These are phyloP conservation scores for Corinectria fuckeliana DNA, from an alignment of 2,329 filamentous ascomycete genomes.

Conservation along the genomic window DNA sequence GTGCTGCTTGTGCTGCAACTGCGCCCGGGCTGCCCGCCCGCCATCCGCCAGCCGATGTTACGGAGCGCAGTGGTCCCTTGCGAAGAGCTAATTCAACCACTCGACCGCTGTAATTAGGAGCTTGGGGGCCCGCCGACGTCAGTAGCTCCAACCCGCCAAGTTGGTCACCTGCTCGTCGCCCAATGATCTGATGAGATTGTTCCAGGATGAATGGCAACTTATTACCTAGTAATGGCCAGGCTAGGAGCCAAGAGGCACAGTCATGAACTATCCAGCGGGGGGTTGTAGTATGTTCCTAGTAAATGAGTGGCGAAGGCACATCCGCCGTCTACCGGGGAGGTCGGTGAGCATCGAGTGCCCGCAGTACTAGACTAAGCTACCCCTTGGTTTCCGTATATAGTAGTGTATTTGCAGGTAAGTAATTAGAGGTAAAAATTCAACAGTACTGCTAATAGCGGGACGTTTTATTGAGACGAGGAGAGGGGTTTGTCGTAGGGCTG, in stretches of 20 bases:
- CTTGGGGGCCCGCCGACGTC: no score
- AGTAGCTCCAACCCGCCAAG: background rate
- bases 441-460: background rate
- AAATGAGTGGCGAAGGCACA: background rate
- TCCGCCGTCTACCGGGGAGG: background rate
- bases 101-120: no score
- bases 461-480: background rate
- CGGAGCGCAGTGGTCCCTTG: background rate
- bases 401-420: background rate
- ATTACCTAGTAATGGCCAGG: background rate
- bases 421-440: no score
- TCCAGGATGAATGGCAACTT: background rate
- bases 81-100: no score
- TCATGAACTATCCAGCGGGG: background rate
- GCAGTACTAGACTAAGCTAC: background rate
- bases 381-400: background rate
- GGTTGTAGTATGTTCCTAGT: background rate
- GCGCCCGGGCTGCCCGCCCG: background rate
- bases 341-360: background rate
- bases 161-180: slow-evolving; percentile 11
- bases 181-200: background rate
- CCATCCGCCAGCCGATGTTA: background rate
- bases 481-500: background rate
- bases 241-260: background rate
- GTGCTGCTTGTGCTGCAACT: background rate